Percentiles rank a stretch among this genome's conserved stretches.
Evolutionary conservation across 176 grass and related monocot species (phyloP).

Genomic region (Juncus effusus): DNA sequence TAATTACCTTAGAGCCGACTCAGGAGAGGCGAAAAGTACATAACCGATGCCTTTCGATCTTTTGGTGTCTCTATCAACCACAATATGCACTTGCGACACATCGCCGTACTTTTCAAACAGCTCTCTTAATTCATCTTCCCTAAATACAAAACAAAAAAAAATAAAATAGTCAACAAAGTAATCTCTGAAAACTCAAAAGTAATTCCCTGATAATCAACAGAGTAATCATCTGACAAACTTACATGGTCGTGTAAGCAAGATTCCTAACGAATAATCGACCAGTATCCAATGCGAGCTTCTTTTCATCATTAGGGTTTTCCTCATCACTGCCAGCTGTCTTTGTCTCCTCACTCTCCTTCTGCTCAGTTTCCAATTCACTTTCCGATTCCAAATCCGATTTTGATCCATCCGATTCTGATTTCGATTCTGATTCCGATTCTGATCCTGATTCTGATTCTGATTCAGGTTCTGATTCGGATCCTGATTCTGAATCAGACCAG

Average conservation of each 20-base stretch:
- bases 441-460: slow-evolving; percentile 41
- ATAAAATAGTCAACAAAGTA: slow-evolving; percentile 25
- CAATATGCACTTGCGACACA: slow-evolving; percentile 74
- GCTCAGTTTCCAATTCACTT: slow-evolving; percentile 25
- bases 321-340: slow-evolving; percentile 37
- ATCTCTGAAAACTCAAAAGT: slow-evolving; percentile 1
- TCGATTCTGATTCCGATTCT: slow-evolving; percentile 35
- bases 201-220: slow-evolving; percentile 8
- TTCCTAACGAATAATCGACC: slow-evolving; percentile 88
- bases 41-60: slow-evolving; percentile 78
- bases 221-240: slow-evolving; percentile 22
- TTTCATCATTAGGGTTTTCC: slow-evolving; percentile 42
- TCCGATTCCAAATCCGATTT: slow-evolving; percentile 29
- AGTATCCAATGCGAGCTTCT: slow-evolving; percentile 72
- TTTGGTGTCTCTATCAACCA: slow-evolving; percentile 84
- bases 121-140: slow-evolving; percentile 81
- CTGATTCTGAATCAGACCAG: slow-evolving; percentile 90
- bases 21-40: slow-evolving; percentile 76
- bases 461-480: slow-evolving; percentile 24
- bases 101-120: slow-evolving; percentile 70
- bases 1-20: slow-evolving; percentile 81
- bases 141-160: slow-evolving; percentile 36
- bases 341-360: slow-evolving; percentile 28
- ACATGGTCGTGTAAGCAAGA: slow-evolving; percentile 90
- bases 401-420: slow-evolving; percentile 32